Conservation (phyloP, 441 rosid genomes). For the Omphalea diandra region DNA sequence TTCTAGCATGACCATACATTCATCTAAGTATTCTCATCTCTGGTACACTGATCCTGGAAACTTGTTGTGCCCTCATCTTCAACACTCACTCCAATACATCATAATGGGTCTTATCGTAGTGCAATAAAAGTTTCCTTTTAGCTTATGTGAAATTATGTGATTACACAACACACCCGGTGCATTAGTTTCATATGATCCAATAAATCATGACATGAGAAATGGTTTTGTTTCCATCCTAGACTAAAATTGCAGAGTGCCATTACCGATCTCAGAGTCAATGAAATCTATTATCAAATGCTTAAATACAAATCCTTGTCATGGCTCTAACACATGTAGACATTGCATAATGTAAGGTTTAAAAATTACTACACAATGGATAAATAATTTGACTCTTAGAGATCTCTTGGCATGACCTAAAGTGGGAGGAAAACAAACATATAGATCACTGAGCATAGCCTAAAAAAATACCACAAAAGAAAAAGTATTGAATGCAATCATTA, state of each 20-base stretch:
- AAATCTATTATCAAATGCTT: neutral
- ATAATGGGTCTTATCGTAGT: too few relatives aligned
- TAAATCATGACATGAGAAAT: neutral
- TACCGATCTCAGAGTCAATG: neutral
- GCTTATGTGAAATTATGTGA: too few relatives aligned
- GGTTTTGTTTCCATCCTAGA: neutral
- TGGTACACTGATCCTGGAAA: too few relatives aligned
- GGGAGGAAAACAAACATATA: neutral
- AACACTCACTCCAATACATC: too few relatives aligned
- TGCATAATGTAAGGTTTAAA: neutral
- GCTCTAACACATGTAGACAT: neutral
- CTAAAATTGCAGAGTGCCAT: too few relatives aligned
- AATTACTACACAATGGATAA: neutral
- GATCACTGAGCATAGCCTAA: neutral
- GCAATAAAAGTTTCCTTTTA: too few relatives aligned
- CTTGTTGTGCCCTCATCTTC: too few relatives aligned
- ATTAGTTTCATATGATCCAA: neutral
- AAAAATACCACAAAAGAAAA: neutral
- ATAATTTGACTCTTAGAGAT: neutral
- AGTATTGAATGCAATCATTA: neutral
- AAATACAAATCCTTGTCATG: neutral
- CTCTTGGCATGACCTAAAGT: neutral
- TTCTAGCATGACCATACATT: too few relatives aligned
- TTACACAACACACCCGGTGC: too few relatives aligned
- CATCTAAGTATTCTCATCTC: too few relatives aligned